A percentile compares a stretch with the other conserved stretches of the same genome.
Conservation (phyloP, 2,329 filamentous ascomycete species). For the Elsinoe fawcettii region DNA sequence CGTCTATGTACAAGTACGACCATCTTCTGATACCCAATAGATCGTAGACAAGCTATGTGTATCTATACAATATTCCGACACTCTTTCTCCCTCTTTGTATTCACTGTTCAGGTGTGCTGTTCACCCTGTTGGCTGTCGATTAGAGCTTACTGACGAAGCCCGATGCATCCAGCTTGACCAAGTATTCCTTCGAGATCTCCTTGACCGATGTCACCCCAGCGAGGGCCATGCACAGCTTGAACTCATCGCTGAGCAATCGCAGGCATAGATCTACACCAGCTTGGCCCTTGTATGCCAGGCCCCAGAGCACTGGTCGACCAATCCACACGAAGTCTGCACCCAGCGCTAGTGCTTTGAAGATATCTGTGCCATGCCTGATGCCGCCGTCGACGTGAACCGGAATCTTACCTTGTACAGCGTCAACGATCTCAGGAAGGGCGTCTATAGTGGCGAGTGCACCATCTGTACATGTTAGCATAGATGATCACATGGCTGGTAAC, state of each 20-base stretch:
- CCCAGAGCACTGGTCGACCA: constrained; percentile 43
- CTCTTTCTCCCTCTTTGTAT: background rate
- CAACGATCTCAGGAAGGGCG: constrained; percentile 29
- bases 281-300: constrained; percentile 36
- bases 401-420: constrained; percentile 34
- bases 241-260: constrained; percentile 35
- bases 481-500: background rate
- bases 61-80: background rate
- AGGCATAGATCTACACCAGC: constrained; percentile 37
- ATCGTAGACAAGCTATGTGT: background rate
- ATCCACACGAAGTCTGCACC: constrained; percentile 40
- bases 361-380: constrained; percentile 46
- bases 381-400: constrained; percentile 54
- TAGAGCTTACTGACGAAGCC: constrained; percentile 25
- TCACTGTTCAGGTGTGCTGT: background rate
- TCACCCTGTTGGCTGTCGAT: background rate
- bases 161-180: constrained; percentile 33
- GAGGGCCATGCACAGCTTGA: constrained; percentile 35
- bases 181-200: constrained; percentile 34
- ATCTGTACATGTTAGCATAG: constrained; percentile 30
- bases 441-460: constrained; percentile 45
- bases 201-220: constrained; percentile 31
- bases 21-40: constrained; percentile 12
- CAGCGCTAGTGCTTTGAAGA: constrained; percentile 48
- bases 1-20: constrained; percentile 9